Evolutionary conservation across 2,329 filamentous ascomycete species (phyloP).

Genomic region (Coniochaeta pulveracea): DNA sequence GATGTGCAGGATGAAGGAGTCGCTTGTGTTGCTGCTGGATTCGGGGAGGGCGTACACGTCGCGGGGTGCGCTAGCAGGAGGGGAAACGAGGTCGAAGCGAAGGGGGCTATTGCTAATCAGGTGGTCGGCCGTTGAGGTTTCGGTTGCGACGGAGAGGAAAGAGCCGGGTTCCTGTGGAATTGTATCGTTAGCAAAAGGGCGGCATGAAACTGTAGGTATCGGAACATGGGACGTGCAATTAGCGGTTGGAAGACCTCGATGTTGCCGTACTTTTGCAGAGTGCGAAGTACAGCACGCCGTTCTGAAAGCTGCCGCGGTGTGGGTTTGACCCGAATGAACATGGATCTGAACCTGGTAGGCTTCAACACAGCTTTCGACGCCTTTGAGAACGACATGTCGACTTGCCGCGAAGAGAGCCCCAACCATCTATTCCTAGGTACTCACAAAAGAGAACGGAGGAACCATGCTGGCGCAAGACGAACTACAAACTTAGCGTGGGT

Average conservation of each 20-base stretch:
- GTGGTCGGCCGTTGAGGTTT: slow-evolving; percentile 20
- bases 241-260: slow-evolving; percentile 42
- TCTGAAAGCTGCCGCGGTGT: slow-evolving; percentile 39
- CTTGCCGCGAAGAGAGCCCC: too few relatives aligned
- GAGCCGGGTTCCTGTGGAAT: slow-evolving; percentile 29
- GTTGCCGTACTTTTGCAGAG: slow-evolving; percentile 34
- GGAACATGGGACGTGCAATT: slow-evolving; percentile 17
- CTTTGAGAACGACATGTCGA: too few relatives aligned
- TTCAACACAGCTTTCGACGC: too few relatives aligned
- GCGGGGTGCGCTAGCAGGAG: slow-evolving; percentile 3
- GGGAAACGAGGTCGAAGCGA: slow-evolving; percentile 26
- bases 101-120: slow-evolving; percentile 36
- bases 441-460: too few relatives aligned
- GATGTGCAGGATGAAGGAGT: slow-evolving; percentile 29
- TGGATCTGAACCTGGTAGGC: slow-evolving; percentile 11
- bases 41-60: slow-evolving; percentile 1
- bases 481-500: too few relatives aligned
- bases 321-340: slow-evolving; percentile 41
- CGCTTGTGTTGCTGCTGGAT: slow-evolving; percentile 12
- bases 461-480: too few relatives aligned
- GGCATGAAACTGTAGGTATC: background rate
- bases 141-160: slow-evolving; percentile 35
- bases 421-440: too few relatives aligned
- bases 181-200: background rate
- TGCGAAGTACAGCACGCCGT: slow-evolving; percentile 41